Percentiles rank a stretch among this genome's conserved stretches.
These are phyloP conservation scores for Suillus discolor DNA, from an alignment of 768 basidiomycete species.

Conservation along the genomic window DNA sequence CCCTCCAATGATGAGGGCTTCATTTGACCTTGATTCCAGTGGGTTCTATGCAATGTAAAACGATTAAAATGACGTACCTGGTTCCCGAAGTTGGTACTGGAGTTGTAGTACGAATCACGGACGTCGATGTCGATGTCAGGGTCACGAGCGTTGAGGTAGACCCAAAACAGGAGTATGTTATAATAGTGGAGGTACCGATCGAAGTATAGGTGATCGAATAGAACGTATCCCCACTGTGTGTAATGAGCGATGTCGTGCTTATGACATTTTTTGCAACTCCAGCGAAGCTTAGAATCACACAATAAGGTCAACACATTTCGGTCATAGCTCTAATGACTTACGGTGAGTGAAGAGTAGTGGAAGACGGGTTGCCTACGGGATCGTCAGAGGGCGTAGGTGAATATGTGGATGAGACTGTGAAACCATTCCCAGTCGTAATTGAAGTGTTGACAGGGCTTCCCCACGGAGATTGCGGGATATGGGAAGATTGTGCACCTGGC, in stretches of 20 bases:
- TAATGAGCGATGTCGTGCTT: not conserved
- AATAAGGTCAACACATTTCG: not conserved
- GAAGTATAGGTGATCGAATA: not conserved
- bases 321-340: not conserved
- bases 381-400: not conserved
- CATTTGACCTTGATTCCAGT: not conserved
- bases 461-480: not conserved
- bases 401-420: not conserved
- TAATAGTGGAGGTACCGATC: not conserved
- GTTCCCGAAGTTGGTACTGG: not conserved
- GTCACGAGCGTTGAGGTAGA: not conserved
- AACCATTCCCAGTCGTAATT: not conserved
- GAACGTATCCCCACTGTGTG: not conserved
- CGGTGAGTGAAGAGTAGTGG: not conserved
- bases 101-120: not conserved
- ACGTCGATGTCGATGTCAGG: not conserved
- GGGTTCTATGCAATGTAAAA: not conserved
- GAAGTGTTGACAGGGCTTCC: no score
- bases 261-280: not conserved
- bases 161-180: not conserved
- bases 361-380: not conserved
- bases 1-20: constrained; percentile 11
- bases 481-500: not conserved
- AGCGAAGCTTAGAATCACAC: not conserved
- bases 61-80: constrained; percentile 1